Conservation (phyloP, 768 basidiomycete genomes). For the Russula brevipes region DNA sequence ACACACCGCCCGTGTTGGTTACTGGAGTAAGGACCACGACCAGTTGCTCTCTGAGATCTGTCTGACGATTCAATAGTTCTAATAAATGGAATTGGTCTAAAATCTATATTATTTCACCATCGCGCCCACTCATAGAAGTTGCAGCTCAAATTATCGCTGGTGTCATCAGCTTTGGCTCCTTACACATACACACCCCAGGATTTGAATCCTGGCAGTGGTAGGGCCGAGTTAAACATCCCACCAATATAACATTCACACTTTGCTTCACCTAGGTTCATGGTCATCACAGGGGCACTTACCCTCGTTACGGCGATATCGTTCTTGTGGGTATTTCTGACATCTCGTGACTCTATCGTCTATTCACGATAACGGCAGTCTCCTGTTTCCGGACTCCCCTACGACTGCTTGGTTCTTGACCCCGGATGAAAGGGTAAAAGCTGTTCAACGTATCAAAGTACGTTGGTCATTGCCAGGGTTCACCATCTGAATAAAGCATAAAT, state of each 20-base stretch:
- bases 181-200: slow-evolving; percentile 51
- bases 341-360: background rate
- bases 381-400: slow-evolving; percentile 72
- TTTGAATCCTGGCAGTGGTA: slow-evolving; percentile 76
- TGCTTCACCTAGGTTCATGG: slow-evolving; percentile 53
- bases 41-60: background rate
- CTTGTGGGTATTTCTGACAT: slow-evolving; percentile 39
- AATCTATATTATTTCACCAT: background rate
- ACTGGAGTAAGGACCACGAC: slow-evolving; percentile 56
- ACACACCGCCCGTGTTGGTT: slow-evolving; percentile 63
- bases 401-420: slow-evolving; percentile 68
- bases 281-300: slow-evolving; percentile 61
- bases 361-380: slow-evolving; percentile 40
- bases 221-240: slow-evolving; percentile 3
- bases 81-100: slow-evolving; percentile 66
- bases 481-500: background rate
- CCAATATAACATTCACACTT: slow-evolving; percentile 16
- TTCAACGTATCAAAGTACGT: slow-evolving; percentile 58
- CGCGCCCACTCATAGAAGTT: background rate
- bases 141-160: slow-evolving; percentile 66
- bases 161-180: slow-evolving; percentile 59
- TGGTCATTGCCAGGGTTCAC: background rate
- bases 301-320: slow-evolving; percentile 47
- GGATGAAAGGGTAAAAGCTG: slow-evolving; percentile 57
- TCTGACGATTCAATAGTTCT: slow-evolving; percentile 44